These are phyloP conservation scores for Adansonia digitata DNA, from an alignment of 345 rosid genomes.

Conservation along the genomic window DNA sequence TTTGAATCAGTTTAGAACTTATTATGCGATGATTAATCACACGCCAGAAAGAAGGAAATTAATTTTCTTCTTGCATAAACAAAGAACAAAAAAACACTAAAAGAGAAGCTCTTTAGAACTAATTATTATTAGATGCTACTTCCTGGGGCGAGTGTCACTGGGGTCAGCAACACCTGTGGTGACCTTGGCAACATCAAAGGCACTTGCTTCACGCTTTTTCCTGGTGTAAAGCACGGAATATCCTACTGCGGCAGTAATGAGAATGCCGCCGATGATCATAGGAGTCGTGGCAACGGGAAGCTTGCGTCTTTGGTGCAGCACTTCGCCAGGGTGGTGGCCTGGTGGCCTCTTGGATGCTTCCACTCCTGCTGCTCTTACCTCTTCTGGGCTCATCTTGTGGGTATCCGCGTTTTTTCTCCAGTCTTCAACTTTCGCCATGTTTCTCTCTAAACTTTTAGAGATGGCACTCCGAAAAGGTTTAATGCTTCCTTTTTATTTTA, in stretches of 20 bases:
- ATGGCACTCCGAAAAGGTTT: not conserved
- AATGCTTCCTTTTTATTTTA: not conserved
- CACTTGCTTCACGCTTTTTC: constrained; percentile 9
- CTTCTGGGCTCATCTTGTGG: constrained; percentile 49
- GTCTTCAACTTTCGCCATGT: constrained; percentile 40
- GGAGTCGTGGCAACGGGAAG: constrained; percentile 50
- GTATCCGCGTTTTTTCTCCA: constrained; percentile 63
- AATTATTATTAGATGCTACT: not conserved
- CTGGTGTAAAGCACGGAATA: constrained; percentile 26
- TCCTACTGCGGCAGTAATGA: constrained; percentile 43
- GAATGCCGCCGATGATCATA: constrained; percentile 48
- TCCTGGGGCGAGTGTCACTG: constrained; percentile 10
- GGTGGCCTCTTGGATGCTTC: constrained; percentile 59
- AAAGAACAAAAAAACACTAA: not conserved
- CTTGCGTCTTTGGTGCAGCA: constrained; percentile 61
- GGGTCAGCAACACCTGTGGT: constrained; percentile 18
- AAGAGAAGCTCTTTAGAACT: not conserved
- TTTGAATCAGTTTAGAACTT: not conserved
- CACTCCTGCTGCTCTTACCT: constrained; percentile 52
- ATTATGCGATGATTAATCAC: not conserved
- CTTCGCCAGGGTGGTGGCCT: constrained; percentile 45
- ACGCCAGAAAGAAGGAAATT: not conserved
- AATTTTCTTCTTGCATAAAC: not conserved
- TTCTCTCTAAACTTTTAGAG: not conserved
- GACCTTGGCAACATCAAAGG: constrained; percentile 13